phyloP scores from a whole-genome alignment of 306 rosid species.

The Trifolium dubium region DNA sequence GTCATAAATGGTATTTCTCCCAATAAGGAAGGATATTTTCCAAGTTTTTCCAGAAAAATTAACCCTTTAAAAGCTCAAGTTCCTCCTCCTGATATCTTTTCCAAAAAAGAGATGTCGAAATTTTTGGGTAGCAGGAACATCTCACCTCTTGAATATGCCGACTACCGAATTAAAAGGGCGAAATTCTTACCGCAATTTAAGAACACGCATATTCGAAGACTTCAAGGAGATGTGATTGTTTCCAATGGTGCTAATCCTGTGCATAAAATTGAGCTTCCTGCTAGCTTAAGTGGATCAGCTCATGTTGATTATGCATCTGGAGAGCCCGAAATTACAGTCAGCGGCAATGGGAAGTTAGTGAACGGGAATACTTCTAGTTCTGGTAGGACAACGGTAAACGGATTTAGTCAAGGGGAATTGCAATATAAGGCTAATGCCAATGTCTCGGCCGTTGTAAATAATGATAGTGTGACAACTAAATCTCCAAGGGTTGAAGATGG shows the following conservation, averaged over 20 bases:
- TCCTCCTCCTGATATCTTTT: slow-evolving; percentile 80
- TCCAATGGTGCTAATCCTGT: slow-evolving; percentile 19
- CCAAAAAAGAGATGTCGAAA: slow-evolving; percentile 71
- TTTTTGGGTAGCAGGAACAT: slow-evolving; percentile 65
- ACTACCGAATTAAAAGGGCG: slow-evolving; percentile 53
- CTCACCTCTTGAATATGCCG: slow-evolving; percentile 60
- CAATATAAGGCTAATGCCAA: slow-evolving; percentile 32
- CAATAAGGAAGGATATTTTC: slow-evolving; percentile 46
- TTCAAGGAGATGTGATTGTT: slow-evolving; percentile 36
- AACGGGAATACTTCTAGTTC: slow-evolving; percentile 51
- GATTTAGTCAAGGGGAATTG: slow-evolving; percentile 48
- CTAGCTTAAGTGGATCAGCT: slow-evolving; percentile 49
- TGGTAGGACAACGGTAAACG: slow-evolving; percentile 50
- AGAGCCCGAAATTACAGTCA: slow-evolving; percentile 45
- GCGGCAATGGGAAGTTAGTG: slow-evolving; percentile 45
- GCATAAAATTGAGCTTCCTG: slow-evolving; percentile 39
- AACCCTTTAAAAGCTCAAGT: slow-evolving; percentile 84
- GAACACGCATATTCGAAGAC: slow-evolving; percentile 41
- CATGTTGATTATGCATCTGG: slow-evolving; percentile 45
- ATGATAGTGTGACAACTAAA: slow-evolving; percentile 47
- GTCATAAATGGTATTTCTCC: slow-evolving; percentile 42
- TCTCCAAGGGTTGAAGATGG: slow-evolving; percentile 45
- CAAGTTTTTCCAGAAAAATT: slow-evolving; percentile 48
- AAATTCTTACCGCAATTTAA: slow-evolving; percentile 52
- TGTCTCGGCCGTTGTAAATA: slow-evolving; percentile 42